Percentiles rank a stretch among this genome's conserved stretches.
These are phyloP conservation scores for Pseudopithomyces maydicus DNA, from an alignment of 2,329 filamentous ascomycete genomes.

Conservation along the genomic window DNA sequence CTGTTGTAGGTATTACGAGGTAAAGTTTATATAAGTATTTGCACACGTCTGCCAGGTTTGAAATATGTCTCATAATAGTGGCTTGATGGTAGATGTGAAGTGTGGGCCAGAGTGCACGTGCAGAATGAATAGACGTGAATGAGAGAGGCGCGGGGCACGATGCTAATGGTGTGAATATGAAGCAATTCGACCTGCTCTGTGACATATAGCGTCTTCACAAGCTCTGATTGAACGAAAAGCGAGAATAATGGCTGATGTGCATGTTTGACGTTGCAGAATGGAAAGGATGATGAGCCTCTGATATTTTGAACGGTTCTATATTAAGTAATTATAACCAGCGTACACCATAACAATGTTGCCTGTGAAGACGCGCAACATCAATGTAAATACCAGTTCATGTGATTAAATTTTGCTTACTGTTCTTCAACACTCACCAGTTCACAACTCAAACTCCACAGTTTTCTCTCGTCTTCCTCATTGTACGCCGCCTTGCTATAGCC, in stretches of 20 bases:
- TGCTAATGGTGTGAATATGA: background rate
- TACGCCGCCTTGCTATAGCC: constrained; percentile 26
- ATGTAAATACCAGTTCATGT: no score
- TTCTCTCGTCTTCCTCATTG: constrained; percentile 28
- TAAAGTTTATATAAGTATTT: no score
- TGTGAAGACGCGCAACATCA: no score
- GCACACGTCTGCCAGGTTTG: no score
- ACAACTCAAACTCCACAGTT: constrained; percentile 29
- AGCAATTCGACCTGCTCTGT: background rate
- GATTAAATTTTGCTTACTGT: background rate
- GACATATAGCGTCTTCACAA: background rate
- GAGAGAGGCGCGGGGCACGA: background rate
- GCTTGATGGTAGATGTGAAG: background rate
- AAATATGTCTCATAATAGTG: background rate
- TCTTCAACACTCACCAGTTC: constrained; percentile 11
- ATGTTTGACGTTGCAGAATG: background rate
- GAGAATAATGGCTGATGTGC: background rate
- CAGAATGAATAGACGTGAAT: background rate
- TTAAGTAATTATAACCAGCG: no score
- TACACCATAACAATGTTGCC: background rate
- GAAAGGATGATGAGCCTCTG: no score
- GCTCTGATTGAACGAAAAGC: background rate
- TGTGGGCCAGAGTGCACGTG: background rate
- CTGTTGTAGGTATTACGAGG: background rate
- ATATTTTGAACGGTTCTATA: no score